Evolutionary conservation across 768 basidiomycete species (phyloP), one percentile per base, ranked within the genome.

Genomic region (Lactarius akahatsu): DNA sequence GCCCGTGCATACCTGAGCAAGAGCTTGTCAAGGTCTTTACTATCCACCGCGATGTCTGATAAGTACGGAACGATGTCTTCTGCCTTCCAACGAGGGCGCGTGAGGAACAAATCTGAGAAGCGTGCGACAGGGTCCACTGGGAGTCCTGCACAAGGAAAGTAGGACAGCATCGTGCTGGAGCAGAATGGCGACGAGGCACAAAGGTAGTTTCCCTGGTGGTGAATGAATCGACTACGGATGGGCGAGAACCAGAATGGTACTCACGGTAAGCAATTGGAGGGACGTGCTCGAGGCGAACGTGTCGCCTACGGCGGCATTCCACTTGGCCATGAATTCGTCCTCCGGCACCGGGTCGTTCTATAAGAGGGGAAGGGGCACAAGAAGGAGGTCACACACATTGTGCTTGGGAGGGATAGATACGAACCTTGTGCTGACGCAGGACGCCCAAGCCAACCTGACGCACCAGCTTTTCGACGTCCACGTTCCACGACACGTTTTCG

Each of bases 41-140:
- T 78, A 73, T 92, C 87, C n/a, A 94, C 80, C 0, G 89, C 89
- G 63, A 97, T 86, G 68, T 94, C 94, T 7, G 80, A 76, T 15
- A 98, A 78, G 78, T 96, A 98, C 4, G 90, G 91, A 32, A 79
- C 77, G 66, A 98, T 90, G 20, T 96, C 93, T 15, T 90, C 86
- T 7, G 81, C 83, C 72, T 83, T 86, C 93, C 94, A 95, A 55
- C 84, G 84, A 26, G 84, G 69, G 6, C 89, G 86, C 10, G 89
- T 90, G 45, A 92, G 80, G 80, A 99, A 99, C 18, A 98, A 83
- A 69, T 96, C 93, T 15, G 84, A 76, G 78, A 98, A 98, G 18
- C 96, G 88, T 9, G 86, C 83, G 1, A 88, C 80, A 6, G 96
- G 90, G 59, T 93, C 90, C 0, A 84, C 75, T 1, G 96, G 91